Conservation (phyloP, 352 stramenopile genomes). For the Peronosclerospora sorghi region DNA sequence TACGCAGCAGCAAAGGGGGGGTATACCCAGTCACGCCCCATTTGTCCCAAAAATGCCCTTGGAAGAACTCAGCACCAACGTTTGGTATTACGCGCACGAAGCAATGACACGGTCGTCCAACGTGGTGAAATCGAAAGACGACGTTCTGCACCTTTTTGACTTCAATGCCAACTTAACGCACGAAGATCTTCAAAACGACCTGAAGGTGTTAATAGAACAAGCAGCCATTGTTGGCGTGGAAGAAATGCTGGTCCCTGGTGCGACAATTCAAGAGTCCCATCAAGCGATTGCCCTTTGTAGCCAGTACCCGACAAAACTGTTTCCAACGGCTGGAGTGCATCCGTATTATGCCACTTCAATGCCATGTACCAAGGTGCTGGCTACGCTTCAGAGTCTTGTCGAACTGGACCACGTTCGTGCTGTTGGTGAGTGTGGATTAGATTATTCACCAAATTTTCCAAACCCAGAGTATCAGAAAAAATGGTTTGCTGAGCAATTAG, state of each 20-base stretch:
- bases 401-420: constrained; percentile 26
- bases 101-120: no score
- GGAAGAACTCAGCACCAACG: constrained; percentile 17
- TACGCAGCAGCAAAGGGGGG: no score
- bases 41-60: no score
- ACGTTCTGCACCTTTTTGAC: constrained; percentile 41
- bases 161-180: constrained; percentile 81
- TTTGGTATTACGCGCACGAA: constrained; percentile 21
- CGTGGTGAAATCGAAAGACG: no score
- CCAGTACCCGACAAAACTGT: constrained; percentile 39
- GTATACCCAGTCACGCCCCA: no score
- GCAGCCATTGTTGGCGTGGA: constrained; percentile 33
- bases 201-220: constrained; percentile 25
- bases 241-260: constrained; percentile 67
- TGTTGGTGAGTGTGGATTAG: constrained; percentile 72
- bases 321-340: constrained; percentile 67
- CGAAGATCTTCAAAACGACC: constrained; percentile 37
- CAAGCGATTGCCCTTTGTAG: constrained; percentile 42
- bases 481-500: constrained; percentile 59
- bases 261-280: constrained; percentile 56
- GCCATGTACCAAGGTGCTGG: constrained; percentile 27
- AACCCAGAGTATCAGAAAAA: constrained; percentile 29
- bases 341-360: constrained; percentile 51
- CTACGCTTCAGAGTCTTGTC: constrained; percentile 22
- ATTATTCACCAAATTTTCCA: constrained; percentile 63